Base-by-base conservation (phyloP, 2,329 filamentous ascomycete genomes). In the Keithomyces neogunnii region DNA sequence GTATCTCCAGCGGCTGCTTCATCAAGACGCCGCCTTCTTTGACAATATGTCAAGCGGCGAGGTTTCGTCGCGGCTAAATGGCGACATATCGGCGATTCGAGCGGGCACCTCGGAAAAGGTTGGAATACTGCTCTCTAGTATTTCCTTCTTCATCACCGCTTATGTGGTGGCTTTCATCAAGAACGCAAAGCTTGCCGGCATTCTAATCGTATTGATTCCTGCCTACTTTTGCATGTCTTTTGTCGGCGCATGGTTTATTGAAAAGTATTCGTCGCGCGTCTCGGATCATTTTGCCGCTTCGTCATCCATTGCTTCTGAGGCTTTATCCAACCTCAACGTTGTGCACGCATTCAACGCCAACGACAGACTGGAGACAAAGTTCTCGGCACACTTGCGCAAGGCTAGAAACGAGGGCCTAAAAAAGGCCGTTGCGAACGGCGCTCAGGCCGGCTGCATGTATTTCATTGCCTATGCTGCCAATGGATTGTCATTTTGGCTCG, bases 81-180 rank as follows among this genome's bases (percentile, higher is more conserved):
- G 73, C 49, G 83, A 88, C 59, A 83, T 86, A 36, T 76, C 82
- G 52, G 77, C 79, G 1, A 80, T 88, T 49, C 84, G 84, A 58
- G 76, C 77, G 0, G 85, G 84, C 9, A 86, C 83, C 0, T 82
- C 80, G 2, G 85, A 87, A 65, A 88, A 88, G 63, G 82, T 86
- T n/a, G 84, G 84, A 47, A 77, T 85, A 32, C 75, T 78, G 55
- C 70, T 88, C 3, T 74, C 76, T 26, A 82, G 76, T 46, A 63
- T 79, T 8, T 80, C 80, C 2, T 88, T 85, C 63, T 86, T 87
- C 60, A 62, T 86, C 50, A 81, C 84, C 0, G 80, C 82, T 3
- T 87, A 84, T 55, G 71, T 84, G 4, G 77, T 87, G 11, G 82
- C 82, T 3, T 87, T 87, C 55, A 77, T 81, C 61, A 36, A 83